Evolutionary conservation across 2,329 filamentous ascomycete species (phyloP).

Genomic region (Scedosporium minutisporum): DNA sequence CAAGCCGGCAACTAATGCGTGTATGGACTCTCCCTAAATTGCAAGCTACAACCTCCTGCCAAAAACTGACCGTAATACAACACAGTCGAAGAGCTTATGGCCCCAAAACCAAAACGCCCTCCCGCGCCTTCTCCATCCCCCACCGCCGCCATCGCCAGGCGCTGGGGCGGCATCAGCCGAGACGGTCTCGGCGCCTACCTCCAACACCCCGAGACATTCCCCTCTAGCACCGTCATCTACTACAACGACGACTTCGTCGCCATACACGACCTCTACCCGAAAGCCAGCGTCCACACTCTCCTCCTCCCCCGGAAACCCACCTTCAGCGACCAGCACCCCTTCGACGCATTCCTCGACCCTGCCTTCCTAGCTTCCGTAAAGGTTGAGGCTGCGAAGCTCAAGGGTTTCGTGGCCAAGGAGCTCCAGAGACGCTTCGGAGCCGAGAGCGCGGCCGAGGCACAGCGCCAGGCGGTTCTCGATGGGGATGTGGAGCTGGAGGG

Average conservation of each 20-base stretch:
- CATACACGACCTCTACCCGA: conserved; percentile 79
- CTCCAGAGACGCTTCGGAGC: conserved; percentile 59
- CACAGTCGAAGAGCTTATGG: conserved; percentile 27
- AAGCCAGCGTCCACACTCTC: conserved; percentile 74
- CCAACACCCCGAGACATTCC: conserved; percentile 49
- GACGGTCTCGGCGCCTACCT: conserved; percentile 62
- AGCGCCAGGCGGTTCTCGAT: conserved; percentile 58
- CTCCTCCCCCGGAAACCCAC: conserved; percentile 65
- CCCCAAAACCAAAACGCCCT: conserved; percentile 25
- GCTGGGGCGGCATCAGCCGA: conserved; percentile 20
- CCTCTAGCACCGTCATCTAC: conserved; percentile 53
- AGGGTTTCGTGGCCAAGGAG: conserved; percentile 60
- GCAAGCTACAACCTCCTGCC: background rate
- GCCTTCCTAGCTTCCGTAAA: conserved; percentile 58
- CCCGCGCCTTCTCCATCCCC: conserved; percentile 10
- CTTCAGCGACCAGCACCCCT: conserved; percentile 59
- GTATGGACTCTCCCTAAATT: background rate
- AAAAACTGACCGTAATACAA: too few species aligned
- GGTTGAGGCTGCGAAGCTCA: conserved; percentile 51
- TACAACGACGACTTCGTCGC: conserved; percentile 60
- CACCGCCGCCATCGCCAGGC: conserved; percentile 10
- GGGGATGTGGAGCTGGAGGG: conserved; percentile 35
- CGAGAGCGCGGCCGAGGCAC: conserved; percentile 52
- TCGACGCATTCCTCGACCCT: conserved; percentile 59
- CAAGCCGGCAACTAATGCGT: background rate